These are phyloP conservation scores for Drechslerella dactyloides DNA, from an alignment of 2,329 filamentous ascomycete species.

Conservation along the genomic window DNA sequence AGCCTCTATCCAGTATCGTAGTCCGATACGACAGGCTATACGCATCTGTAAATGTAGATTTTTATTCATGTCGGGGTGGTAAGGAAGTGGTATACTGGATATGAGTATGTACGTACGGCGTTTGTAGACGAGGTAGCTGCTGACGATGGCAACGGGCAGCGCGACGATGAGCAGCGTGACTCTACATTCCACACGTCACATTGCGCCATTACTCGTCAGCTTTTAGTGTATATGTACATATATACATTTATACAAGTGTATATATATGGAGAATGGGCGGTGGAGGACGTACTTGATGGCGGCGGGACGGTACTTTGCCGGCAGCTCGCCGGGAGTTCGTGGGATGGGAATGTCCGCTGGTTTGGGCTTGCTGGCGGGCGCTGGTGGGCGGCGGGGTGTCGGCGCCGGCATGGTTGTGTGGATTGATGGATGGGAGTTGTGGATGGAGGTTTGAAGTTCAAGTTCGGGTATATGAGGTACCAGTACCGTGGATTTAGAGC, in stretches of 20 bases:
- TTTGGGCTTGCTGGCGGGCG: not conserved
- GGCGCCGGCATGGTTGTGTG: slow-evolving; percentile 19
- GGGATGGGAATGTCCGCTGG: slow-evolving; percentile 37
- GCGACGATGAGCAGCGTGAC: slow-evolving; percentile 53
- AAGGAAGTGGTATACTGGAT: too few relatives aligned
- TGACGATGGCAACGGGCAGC: slow-evolving; percentile 53
- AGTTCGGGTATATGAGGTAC: too few relatives aligned
- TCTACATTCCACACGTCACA: too few relatives aligned
- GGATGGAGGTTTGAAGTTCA: slow-evolving; percentile 6
- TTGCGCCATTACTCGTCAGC: too few relatives aligned
- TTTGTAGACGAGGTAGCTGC: slow-evolving; percentile 53
- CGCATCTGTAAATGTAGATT: too few relatives aligned
- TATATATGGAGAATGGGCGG: not conserved
- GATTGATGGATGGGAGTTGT: not conserved
- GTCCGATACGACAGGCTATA: too few relatives aligned
- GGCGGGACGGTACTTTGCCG: slow-evolving; percentile 52
- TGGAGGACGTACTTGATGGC: slow-evolving; percentile 36
- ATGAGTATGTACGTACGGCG: slow-evolving; percentile 48
- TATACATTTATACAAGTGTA: slow-evolving; percentile 1
- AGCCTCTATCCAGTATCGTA: too few relatives aligned
- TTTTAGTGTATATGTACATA: slow-evolving; percentile 2
- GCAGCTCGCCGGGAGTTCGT: slow-evolving; percentile 48
- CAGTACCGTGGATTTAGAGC: too few relatives aligned
- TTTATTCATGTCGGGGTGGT: too few relatives aligned
- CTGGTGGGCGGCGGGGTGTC: slow-evolving; percentile 12